A percentile compares a stretch with the other conserved stretches of the same genome.
Evolutionary conservation across 2,329 filamentous ascomycete species (phyloP).

Genomic region (Alternaria solani): DNA sequence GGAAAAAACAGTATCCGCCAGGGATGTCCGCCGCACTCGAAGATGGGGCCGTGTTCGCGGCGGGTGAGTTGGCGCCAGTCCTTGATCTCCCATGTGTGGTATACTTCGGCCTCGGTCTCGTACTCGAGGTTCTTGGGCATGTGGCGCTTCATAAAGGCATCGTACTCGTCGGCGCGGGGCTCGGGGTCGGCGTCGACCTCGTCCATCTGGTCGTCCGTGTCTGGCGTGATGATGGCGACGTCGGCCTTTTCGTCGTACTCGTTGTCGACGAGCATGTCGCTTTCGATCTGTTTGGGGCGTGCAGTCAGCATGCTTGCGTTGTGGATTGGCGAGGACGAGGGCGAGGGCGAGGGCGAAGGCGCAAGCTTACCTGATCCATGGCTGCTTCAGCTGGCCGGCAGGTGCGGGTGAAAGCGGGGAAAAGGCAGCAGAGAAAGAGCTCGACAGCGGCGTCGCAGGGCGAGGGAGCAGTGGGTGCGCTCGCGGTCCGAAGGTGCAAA

Average conservation of each 20-base stretch:
- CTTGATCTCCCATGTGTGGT: constrained; percentile 87
- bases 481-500: constrained; percentile 11
- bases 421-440: constrained; percentile 13
- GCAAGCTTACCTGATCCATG: constrained; percentile 52
- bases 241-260: constrained; percentile 69
- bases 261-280: constrained; percentile 70
- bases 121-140: constrained; percentile 81
- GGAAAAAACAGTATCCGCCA: constrained; percentile 98
- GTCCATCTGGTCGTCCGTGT: constrained; percentile 66
- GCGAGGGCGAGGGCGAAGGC: constrained; percentile 1
- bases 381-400: constrained; percentile 20
- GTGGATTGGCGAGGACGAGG: neutral
- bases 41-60: constrained; percentile 87
- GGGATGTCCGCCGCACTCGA: constrained; percentile 84
- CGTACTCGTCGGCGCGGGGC: constrained; percentile 68
- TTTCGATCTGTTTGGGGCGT: constrained; percentile 59
- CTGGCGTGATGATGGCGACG: constrained; percentile 68
- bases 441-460: neutral
- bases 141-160: constrained; percentile 84
- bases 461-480: constrained; percentile 18
- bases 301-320: constrained; percentile 17
- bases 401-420: constrained; percentile 26
- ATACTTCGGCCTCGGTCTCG: constrained; percentile 76
- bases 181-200: constrained; percentile 62
- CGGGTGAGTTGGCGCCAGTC: constrained; percentile 79